These are phyloP conservation scores for Odonthalia washingtoniensis DNA, from an alignment of 31 red algal genomes.

Conservation along the genomic window DNA sequence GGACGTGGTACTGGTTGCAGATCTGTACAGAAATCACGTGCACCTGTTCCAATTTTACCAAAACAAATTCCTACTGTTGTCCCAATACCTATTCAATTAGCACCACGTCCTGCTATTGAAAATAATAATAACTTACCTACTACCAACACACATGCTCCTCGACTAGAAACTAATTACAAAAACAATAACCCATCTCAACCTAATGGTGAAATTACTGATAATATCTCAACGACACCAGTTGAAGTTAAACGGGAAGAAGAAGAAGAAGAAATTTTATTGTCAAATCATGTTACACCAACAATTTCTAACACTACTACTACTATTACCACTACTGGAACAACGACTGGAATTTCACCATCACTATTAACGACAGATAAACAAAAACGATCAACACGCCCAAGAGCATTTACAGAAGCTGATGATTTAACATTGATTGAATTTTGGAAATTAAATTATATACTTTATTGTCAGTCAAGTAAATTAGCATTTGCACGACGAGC, in stretches of 20 bases:
- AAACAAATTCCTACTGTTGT: background rate
- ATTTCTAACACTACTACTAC: background rate
- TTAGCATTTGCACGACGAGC: background rate
- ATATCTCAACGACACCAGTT: background rate
- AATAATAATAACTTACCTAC: no score
- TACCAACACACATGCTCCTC: background rate
- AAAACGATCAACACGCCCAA: background rate
- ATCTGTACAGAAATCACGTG: no score
- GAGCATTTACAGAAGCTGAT: background rate
- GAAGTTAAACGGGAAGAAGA: no score
- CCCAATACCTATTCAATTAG: background rate
- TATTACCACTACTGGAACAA: background rate
- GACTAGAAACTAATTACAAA: background rate
- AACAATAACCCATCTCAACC: background rate
- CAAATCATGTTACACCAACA: background rate
- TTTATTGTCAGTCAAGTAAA: background rate
- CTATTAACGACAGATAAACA: background rate
- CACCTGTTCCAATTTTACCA: slow-evolving; percentile 2
- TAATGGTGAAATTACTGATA: background rate
- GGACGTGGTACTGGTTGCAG: no score
- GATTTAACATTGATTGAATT: background rate
- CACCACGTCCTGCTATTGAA: background rate
- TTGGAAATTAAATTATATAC: background rate
- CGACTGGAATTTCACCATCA: background rate
- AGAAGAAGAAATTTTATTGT: no score